Conservation (phyloP, 1,284 basidiomycete species). For the Schizopora paradoxa region DNA sequence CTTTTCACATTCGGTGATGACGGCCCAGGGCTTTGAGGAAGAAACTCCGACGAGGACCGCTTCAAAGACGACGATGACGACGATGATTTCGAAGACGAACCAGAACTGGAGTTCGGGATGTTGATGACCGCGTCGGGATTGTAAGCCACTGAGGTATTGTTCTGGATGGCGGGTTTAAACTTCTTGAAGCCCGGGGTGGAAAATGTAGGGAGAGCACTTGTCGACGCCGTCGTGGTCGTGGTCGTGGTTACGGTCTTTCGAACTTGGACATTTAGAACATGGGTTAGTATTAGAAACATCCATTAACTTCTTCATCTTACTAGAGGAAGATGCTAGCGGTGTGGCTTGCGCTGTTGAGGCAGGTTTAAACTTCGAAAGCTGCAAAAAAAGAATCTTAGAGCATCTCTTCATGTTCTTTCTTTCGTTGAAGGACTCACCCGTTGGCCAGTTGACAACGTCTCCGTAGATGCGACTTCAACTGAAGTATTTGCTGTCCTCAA, state of each 20-base stretch:
- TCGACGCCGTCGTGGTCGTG: constrained; percentile 4
- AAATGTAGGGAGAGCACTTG: constrained; percentile 25
- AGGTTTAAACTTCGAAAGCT: neutral
- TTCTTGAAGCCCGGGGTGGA: constrained; percentile 27
- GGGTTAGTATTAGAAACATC: constrained; percentile 9
- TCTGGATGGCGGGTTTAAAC: constrained; percentile 23
- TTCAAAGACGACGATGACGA: constrained; percentile 22
- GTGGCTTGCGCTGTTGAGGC: constrained; percentile 14
- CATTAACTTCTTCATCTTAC: constrained; percentile 14
- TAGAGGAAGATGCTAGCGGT: constrained; percentile 31
- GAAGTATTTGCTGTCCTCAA: constrained; percentile 15
- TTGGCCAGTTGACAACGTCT: neutral
- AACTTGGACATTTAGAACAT: neutral
- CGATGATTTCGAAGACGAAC: constrained; percentile 18
- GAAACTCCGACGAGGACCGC: constrained; percentile 21
- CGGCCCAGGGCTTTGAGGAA: constrained; percentile 26
- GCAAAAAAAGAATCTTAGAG: too few species aligned
- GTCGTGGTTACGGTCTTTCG: neutral
- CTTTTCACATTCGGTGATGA: neutral
- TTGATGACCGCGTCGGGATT: too few species aligned
- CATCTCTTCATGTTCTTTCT: too few species aligned
- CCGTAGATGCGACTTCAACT: neutral
- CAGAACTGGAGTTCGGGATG: constrained; percentile 4
- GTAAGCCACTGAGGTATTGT: constrained; percentile 10
- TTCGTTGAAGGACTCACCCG: neutral